Evolutionary conservation across 192 early-diverging fungal species (phyloP), one percentile per base, ranked within the genome.

Genomic region (Coemansia sp.): DNA sequence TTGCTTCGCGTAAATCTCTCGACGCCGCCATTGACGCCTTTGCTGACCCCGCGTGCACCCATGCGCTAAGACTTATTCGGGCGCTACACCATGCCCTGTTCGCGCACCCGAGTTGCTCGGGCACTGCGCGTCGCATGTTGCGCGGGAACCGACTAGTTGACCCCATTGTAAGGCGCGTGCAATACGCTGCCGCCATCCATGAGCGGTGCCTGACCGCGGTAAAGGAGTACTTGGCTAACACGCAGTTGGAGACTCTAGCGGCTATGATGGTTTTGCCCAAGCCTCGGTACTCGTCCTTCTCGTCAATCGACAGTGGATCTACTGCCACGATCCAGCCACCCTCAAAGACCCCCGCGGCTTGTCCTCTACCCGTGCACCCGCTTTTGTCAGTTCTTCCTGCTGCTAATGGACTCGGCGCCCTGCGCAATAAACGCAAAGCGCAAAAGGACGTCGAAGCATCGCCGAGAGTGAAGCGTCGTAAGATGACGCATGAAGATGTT

Each of bases 101-200:
- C 29, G 41, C 63, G 58, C 74, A 76, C 57, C 37, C 74, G n/a
- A 64, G 71, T 19, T 82, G 79, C 58, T 60, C 69, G 10, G 79
- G 79, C 38, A 82, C 79, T 1, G 65, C 67, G 38, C 74, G 62
- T 19, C 59, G 69, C 44, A 44, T 37, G 61, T 45, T 82, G 74
- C 70, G 79, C 46, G 68, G 79, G 45, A 70, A 64, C 67, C 59
- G 79, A 23, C 61, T 64, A 25, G 74, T 82, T 39, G 79, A 82
- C 15, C 79, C 79, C 2, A 66, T 82, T 1, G 67, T 73, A 59
- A 70, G 79, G 15, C 70, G 79, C 29, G 71, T 63, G 38, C 74
- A 76, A 68, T 76, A 70, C 21, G 79, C 79, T 15, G 67, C 51
- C 11, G 79, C 69, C 3, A 76, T 82, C 23, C 74, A 82, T 21